Evolutionary conservation across 306 rosid genomes (phyloP), one percentile per base, ranked within the genome.

Genomic region (Castanopsis chinensis): DNA sequence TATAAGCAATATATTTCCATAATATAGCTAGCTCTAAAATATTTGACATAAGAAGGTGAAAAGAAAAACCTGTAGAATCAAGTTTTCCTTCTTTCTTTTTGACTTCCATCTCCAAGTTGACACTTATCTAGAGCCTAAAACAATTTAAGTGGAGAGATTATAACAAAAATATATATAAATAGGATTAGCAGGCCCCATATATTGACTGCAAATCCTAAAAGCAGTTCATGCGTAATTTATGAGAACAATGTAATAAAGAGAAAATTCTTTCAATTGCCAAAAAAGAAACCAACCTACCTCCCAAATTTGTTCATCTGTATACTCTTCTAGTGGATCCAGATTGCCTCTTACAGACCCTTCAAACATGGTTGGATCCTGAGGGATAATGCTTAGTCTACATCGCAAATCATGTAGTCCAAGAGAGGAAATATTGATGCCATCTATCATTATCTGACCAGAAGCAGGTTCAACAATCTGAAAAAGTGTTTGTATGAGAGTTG

Each of bases 121-220:
- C 97, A 90, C 85, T 86, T 92, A 77, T 92, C 96, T 61, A 94
- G 72, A 69, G 92, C 92, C 94, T 90, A 80, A 70, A 80, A 80
- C 25, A 79, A 60, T 64, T 49, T 6, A n/a, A 21, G 82, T 84
- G 13, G 14, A 23, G 56, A 67, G 13, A 75, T 13, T 19, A 21
- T 30, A 71, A 77, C 53, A 21, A n/a, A 33, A 17, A 74, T 9
- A 68, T 64, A 59, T 30, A 52, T 49, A 53, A 75, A 73, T 6
- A 72, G 56, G 17, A 37, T 65, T 30, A 65, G 71, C 15, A 65
- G 21, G 14, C 18, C 13, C 23, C 5, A 13, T 35, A 32, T 15
- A 14, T 28, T 27, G 69, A 63, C n/a, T 6, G 15, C 8, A 28
- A 63, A 63, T 63, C 35, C n/a, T 28, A 14, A 28, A 63, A 67